Base-by-base conservation (phyloP, 306 rosid genomes). In the Luffa acutangula region DNA sequence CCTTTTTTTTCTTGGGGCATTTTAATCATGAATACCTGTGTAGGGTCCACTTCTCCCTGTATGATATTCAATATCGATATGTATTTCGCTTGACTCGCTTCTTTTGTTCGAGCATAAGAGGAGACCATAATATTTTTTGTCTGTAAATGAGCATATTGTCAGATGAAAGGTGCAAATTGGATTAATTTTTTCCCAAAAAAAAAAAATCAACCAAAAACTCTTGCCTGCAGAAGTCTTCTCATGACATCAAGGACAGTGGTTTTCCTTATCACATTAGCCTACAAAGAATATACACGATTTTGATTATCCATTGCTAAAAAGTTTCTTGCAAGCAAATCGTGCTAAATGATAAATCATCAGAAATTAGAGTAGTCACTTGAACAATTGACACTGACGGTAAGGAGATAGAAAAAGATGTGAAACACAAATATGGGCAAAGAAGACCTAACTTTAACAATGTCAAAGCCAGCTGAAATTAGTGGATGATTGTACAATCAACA, bases 41-140 rank as follows among this genome's bases (percentile, higher is more conserved):
- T 95, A 64, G 99, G 99, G 79, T 95, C 99, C 77, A 95, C 97
- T 89, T 95, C 99, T 83, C 99, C 99, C 85, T 95, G 99, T 71
- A 95, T 95, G 83, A 95, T 95, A 85, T 95, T 95, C 87, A 95
- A 88, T 82, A 95, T 95, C 62, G 99, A 95, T 89, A 95, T 93
- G 81, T 95, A 95, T 87, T 95, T 95, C 4, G 99, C 99, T 86
- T 93, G 97, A 88, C 99, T 95, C 60, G 99, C 99, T 81, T 95
- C 99, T 89, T 95, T 95, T 58, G 96, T 95, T 72, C 97, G 89
- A 81, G 99, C 99, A 88, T 95, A 95, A 2, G 97, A 93, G 77
- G 99, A 95, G 74, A 95, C 99, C 99, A 95, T 95, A 77, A 95
- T 90, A 86, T 95, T 95, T 87, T 95, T 95, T 65, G 99, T 92